phyloP scores from a whole-genome alignment of 495 filamentous ascomycete genomes.

The Penicillium bialowiezense region DNA sequence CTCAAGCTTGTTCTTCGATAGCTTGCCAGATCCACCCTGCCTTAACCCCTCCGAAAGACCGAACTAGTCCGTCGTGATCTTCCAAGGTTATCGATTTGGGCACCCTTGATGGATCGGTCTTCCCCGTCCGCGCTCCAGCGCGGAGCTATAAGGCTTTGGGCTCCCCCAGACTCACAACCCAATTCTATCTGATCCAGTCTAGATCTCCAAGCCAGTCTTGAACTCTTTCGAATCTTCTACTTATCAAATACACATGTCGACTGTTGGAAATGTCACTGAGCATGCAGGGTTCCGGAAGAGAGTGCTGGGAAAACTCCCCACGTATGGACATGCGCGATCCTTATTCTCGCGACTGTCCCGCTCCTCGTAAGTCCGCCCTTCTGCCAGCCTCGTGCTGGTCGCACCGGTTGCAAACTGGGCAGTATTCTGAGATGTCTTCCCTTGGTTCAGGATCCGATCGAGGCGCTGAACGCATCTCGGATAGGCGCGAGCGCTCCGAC shows the following conservation, averaged over 20 bases:
- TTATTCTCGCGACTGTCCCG: slow-evolving; percentile 26
- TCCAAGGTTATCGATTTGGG: slow-evolving; percentile 22
- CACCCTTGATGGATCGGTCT: slow-evolving; percentile 22
- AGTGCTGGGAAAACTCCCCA: slow-evolving; percentile 36
- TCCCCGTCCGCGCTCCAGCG: slow-evolving; percentile 10
- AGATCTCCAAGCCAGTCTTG: background rate
- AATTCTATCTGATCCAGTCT: slow-evolving; percentile 5
- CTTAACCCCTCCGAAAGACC: slow-evolving; percentile 12
- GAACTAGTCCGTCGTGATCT: slow-evolving; percentile 35
- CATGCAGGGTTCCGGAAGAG: slow-evolving; percentile 36
- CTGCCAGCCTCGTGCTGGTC: background rate
- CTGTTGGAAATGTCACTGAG: slow-evolving; percentile 33
- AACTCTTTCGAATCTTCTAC: background rate
- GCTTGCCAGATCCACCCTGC: slow-evolving; percentile 17
- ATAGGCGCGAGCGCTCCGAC: slow-evolving; percentile 19
- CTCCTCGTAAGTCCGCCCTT: slow-evolving; percentile 29
- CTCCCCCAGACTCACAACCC: slow-evolving; percentile 1
- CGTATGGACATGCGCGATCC: slow-evolving; percentile 32
- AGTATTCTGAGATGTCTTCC: slow-evolving; percentile 23
- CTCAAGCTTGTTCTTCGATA: slow-evolving; percentile 27
- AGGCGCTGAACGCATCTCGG: slow-evolving; percentile 26
- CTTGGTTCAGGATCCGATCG: slow-evolving; percentile 19
- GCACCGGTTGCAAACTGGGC: slow-evolving; percentile 12
- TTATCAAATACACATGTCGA: slow-evolving; percentile 24
- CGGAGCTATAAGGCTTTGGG: slow-evolving; percentile 21